phyloP scores from a whole-genome alignment of 352 stramenopile genomes.

The Globisporangium middletonii region DNA sequence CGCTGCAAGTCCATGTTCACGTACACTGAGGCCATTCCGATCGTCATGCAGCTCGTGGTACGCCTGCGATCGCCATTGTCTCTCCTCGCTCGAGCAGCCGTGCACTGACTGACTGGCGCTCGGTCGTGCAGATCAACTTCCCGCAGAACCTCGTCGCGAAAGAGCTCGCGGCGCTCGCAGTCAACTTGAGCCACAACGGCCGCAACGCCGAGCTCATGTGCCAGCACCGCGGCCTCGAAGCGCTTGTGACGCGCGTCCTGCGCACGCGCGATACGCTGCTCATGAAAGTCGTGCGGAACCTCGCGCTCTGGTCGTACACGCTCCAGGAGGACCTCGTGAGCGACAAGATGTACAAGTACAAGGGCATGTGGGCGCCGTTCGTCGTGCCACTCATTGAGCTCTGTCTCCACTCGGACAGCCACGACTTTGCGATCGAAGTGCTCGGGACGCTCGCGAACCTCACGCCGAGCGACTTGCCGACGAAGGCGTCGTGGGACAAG shows the following conservation, averaged over 20 bases:
- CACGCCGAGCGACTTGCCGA: conserved; percentile 86
- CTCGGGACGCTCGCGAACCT: conserved; percentile 91
- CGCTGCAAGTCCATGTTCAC: conserved; percentile 94
- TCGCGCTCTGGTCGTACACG: conserved; percentile 90
- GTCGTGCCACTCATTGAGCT: conserved; percentile 86
- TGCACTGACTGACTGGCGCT: neutral
- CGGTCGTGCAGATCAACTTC: conserved; percentile 78
- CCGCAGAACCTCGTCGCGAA: conserved; percentile 89
- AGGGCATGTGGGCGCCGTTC: conserved; percentile 90
- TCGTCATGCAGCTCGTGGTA: conserved; percentile 91
- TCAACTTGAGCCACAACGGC: conserved; percentile 91
- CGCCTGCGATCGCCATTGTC: neutral
- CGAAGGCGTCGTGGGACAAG: conserved; percentile 86
- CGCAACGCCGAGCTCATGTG: conserved; percentile 91
- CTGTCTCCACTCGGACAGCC: conserved; percentile 81
- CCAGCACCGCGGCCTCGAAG: conserved; percentile 82
- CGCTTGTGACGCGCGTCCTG: conserved; percentile 85
- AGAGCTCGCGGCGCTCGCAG: conserved; percentile 90
- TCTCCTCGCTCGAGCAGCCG: neutral
- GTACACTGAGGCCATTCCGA: conserved; percentile 92
- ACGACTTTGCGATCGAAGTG: conserved; percentile 92
- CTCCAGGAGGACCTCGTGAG: conserved; percentile 85
- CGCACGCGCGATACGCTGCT: conserved; percentile 87
- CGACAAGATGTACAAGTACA: conserved; percentile 88
- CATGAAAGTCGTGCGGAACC: conserved; percentile 93